A percentile compares a stretch with the other conserved stretches of the same genome.
Evolutionary conservation across 2,329 filamentous ascomycete genomes (phyloP).

Genomic region (Fusarium tupiense): DNA sequence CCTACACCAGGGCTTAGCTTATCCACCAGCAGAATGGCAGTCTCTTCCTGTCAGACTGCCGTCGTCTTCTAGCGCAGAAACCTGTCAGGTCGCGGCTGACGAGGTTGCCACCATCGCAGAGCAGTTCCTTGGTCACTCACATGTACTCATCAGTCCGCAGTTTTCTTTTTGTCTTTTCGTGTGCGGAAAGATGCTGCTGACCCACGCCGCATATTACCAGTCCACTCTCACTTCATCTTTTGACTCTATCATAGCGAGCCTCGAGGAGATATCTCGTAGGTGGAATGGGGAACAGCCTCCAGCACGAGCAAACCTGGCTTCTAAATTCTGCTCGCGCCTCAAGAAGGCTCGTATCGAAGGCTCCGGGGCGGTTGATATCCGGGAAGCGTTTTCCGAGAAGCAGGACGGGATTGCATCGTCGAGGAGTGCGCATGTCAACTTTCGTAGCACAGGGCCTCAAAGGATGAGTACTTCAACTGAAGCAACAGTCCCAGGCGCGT

Average conservation of each 20-base stretch:
- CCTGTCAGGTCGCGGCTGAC: slow-evolving; percentile 23
- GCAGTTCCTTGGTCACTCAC: slow-evolving; percentile 17
- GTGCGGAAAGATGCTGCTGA: slow-evolving; percentile 26
- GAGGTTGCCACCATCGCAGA: slow-evolving; percentile 27
- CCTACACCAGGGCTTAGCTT: slow-evolving; percentile 37
- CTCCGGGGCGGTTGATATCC: background rate
- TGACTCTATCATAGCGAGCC: slow-evolving; percentile 20
- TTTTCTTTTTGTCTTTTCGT: slow-evolving; percentile 34
- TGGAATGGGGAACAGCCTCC: slow-evolving; percentile 17
- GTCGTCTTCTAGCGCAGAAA: slow-evolving; percentile 28
- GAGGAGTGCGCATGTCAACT: background rate
- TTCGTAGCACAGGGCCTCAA: background rate
- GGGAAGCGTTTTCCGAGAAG: slow-evolving; percentile 27
- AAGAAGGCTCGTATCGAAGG: background rate
- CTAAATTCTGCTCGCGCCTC: slow-evolving; percentile 27
- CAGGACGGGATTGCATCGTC: background rate
- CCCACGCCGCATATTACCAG: slow-evolving; percentile 17
- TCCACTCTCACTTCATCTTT: background rate
- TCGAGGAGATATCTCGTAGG: slow-evolving; percentile 10
- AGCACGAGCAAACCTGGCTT: slow-evolving; percentile 16
- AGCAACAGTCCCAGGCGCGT: background rate
- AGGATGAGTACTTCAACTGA: background rate
- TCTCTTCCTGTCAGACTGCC: slow-evolving; percentile 20
- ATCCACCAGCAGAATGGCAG: slow-evolving; percentile 31
- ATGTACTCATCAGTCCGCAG: slow-evolving; percentile 17